Evolutionary conservation across 2,329 filamentous ascomycete genomes (phyloP), one percentile per base, ranked within the genome.

Genomic region (Aspergillus candidus): DNA sequence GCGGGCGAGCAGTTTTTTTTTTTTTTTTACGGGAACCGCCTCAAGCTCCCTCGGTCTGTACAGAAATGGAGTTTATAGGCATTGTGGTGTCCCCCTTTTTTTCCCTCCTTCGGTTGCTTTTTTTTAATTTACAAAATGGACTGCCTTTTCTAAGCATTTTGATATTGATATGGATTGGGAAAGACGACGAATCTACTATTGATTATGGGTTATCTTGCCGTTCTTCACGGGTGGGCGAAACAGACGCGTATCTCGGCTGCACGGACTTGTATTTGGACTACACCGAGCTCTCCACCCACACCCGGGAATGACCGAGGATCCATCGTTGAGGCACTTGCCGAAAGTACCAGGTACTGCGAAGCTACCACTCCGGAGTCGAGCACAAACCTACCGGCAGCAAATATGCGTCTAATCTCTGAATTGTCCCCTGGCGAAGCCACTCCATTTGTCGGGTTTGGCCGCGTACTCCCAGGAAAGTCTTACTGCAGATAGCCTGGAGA

Each of bases 231-330:
- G 48, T 52, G 56, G 57, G 48, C 59, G 59, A 61, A 61, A 61
- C 58, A 60, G 52, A 62, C 58, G 59, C 60, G 58, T 63, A 62
- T 60, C 49, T 58, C 55, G 51, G 56, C 59, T 62, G 61, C 61
- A 64, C 60, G 57, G 60, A 62, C 60, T 51, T 43, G 32, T 35
- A 31, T 32, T 29, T 44, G 29, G 35, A 40, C 48, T 44, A 36
- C 36, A 38, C 40, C 36, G 18, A 45, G 32, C 32, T 43, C 49
- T 47, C 47, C 49, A 51, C 46, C 43, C 42, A 45, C 48, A 57
- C 49, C 54, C 54, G 53, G 53, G 50, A 58, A 56, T 58, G 54
- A 43, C 56, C 50, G 54, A 52, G 38, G 46, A 39, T 38, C 41
- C 33, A 32, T 15, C 14, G 7, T 22, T 7, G 22, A 27, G 8